Evolutionary conservation across 768 basidiomycete genomes (phyloP).

Genomic region (Lactarius sanguifluus): DNA sequence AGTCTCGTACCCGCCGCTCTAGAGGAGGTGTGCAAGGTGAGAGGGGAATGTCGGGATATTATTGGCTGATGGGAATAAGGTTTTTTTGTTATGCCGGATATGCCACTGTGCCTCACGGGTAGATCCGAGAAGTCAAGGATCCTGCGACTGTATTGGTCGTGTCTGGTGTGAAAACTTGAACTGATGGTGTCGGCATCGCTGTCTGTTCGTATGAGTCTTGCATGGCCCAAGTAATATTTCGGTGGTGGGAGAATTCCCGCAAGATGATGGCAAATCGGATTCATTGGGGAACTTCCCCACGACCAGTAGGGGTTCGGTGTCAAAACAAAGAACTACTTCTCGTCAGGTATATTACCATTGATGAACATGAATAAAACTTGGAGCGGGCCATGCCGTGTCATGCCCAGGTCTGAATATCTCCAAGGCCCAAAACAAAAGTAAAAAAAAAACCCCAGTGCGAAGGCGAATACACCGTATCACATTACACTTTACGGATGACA

Average conservation of each 20-base stretch:
- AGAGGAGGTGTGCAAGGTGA: too few species aligned
- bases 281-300: not conserved
- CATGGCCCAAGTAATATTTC: not conserved
- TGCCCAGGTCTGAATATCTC: not conserved
- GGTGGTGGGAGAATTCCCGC: not conserved
- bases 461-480: slow-evolving; percentile 16
- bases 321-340: not conserved
- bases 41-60: too few species aligned
- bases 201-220: not conserved
- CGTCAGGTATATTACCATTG: not conserved
- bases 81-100: too few species aligned
- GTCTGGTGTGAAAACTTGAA: not conserved
- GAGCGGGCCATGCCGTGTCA: not conserved
- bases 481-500: not conserved
- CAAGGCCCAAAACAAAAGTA: not conserved
- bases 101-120: too few species aligned
- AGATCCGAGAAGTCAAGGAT: not conserved
- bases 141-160: not conserved
- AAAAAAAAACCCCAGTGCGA: not conserved
- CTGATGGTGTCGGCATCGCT: not conserved
- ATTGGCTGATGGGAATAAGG: too few species aligned
- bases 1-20: not conserved
- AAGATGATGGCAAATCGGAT: not conserved
- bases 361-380: not conserved
- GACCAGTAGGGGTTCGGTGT: not conserved